These are phyloP conservation scores for Ceratobasidium sp. DNA, from an alignment of 1,284 basidiomycete species.

Conservation along the genomic window DNA sequence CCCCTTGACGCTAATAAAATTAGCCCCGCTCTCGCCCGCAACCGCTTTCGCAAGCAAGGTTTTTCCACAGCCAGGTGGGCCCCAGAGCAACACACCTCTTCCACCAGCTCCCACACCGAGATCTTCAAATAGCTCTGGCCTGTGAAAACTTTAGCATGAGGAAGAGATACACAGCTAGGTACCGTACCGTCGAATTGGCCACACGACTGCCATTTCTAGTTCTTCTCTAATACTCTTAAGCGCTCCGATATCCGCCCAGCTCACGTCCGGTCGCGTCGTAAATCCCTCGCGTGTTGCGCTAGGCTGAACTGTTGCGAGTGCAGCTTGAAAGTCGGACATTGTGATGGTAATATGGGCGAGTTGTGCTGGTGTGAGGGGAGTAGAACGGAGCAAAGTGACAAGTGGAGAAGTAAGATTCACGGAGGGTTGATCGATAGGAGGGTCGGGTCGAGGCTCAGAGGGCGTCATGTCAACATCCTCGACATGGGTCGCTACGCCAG, in stretches of 20 bases:
- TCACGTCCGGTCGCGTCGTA: conserved; percentile 94
- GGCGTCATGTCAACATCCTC: conserved; percentile 20
- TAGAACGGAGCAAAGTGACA: conserved; percentile 69
- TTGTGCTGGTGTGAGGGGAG: conserved; percentile 80
- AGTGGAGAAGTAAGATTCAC: conserved; percentile 76
- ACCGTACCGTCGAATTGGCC: conserved; percentile 76
- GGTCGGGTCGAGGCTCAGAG: conserved; percentile 51
- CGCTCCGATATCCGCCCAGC: conserved; percentile 97
- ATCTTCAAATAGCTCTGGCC: conserved; percentile 85
- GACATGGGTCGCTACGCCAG: no score
- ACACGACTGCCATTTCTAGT: conserved; percentile 96
- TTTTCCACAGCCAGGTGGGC: conserved; percentile 97
- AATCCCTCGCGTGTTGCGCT: conserved; percentile 98
- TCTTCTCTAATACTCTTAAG: conserved; percentile 88
- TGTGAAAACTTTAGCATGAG: conserved; percentile 45
- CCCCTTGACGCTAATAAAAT: conserved; percentile 97
- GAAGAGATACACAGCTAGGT: not conserved
- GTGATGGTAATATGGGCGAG: conserved; percentile 86
- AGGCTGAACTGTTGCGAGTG: conserved; percentile 90
- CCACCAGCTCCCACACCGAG: conserved; percentile 67
- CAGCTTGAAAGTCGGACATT: conserved; percentile 80
- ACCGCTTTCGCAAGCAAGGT: conserved; percentile 92
- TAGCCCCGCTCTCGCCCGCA: conserved; percentile 91
- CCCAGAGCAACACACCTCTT: conserved; percentile 93
- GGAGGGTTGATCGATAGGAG: conserved; percentile 53